phyloP scores from a whole-genome alignment of 208 protist species.

The Phytomonas sp. region DNA sequence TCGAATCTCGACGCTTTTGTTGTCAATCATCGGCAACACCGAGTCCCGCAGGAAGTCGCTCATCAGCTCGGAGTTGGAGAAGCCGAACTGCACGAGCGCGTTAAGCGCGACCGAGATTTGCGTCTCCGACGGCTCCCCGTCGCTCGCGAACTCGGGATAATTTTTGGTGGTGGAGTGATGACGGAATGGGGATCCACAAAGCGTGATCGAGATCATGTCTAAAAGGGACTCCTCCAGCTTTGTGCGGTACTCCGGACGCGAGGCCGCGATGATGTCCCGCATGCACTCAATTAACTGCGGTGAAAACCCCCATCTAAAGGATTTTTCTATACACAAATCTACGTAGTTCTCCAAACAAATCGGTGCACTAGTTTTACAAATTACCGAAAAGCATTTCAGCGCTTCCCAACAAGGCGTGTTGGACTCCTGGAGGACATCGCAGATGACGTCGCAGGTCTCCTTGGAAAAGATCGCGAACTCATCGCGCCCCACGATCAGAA shows the following conservation, averaged over 20 bases:
- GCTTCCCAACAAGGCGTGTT: conserved; percentile 67
- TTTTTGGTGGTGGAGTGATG: conserved; percentile 33
- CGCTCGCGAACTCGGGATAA: conserved; percentile 11
- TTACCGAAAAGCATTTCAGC: conserved; percentile 58
- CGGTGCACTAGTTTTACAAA: conserved; percentile 45
- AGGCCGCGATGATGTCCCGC: conserved; percentile 64
- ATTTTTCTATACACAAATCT: conserved; percentile 60
- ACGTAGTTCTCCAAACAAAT: conserved; percentile 59
- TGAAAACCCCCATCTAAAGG: conserved; percentile 83
- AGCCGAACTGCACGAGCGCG: conserved; percentile 80
- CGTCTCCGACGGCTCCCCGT: conserved; percentile 40
- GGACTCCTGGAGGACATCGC: conserved; percentile 39
- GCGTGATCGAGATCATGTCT: conserved; percentile 85
- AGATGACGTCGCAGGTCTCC: conserved; percentile 45
- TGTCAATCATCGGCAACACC: conserved; percentile 82
- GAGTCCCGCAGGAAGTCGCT: conserved; percentile 82
- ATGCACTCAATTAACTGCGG: conserved; percentile 76
- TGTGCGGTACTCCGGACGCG: conserved; percentile 38
- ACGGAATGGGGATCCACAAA: conserved; percentile 77
- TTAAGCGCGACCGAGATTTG: conserved; percentile 77
- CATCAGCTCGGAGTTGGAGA: conserved; percentile 84
- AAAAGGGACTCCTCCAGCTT: conserved; percentile 75
- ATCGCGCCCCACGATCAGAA: conserved; percentile 47
- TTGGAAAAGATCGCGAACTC: conserved; percentile 59
- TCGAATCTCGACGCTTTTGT: conserved; percentile 46